Evolutionary conservation across 1,284 basidiomycete genomes (phyloP).

Genomic region (Tetrapyrgos nigripes): DNA sequence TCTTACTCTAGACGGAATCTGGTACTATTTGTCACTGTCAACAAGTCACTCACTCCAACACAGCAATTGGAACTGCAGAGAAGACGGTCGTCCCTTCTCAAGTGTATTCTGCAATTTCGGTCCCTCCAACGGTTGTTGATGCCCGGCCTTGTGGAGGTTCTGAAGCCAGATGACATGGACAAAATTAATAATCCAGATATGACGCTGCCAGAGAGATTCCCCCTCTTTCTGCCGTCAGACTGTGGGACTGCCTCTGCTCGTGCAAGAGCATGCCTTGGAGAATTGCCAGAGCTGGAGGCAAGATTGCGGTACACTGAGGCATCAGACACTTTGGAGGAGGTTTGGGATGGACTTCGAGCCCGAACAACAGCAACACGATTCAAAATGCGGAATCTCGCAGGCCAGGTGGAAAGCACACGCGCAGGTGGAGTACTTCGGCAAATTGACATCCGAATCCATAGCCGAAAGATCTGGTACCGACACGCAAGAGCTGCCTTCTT

Average conservation of each 20-base stretch:
- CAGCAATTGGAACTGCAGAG: too few species aligned
- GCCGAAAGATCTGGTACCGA: not conserved
- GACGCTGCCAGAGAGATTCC: not conserved
- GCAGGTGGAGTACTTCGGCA: not conserved
- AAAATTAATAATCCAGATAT: not conserved
- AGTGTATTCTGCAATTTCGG: too few species aligned
- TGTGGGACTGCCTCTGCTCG: too few species aligned
- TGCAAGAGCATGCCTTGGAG: not conserved
- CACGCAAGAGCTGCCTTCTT: conserved; percentile 2
- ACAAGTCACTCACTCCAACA: too few species aligned
- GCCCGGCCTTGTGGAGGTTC: not conserved
- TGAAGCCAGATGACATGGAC: not conserved
- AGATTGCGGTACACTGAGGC: not conserved
- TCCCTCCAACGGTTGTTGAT: not conserved
- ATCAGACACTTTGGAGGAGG: not conserved
- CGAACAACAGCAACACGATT: not conserved
- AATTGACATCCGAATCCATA: conserved; percentile 6
- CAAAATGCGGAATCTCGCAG: not conserved
- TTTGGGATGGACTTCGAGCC: conserved; percentile 1
- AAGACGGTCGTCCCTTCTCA: too few species aligned
- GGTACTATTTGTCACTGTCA: too few species aligned
- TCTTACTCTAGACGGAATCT: too few species aligned
- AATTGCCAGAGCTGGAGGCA: not conserved
- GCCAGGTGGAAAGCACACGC: conserved; percentile 5
- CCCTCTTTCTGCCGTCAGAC: not conserved